Conservation (phyloP, 352 stramenopile species). For the Achlya hypogyna region DNA sequence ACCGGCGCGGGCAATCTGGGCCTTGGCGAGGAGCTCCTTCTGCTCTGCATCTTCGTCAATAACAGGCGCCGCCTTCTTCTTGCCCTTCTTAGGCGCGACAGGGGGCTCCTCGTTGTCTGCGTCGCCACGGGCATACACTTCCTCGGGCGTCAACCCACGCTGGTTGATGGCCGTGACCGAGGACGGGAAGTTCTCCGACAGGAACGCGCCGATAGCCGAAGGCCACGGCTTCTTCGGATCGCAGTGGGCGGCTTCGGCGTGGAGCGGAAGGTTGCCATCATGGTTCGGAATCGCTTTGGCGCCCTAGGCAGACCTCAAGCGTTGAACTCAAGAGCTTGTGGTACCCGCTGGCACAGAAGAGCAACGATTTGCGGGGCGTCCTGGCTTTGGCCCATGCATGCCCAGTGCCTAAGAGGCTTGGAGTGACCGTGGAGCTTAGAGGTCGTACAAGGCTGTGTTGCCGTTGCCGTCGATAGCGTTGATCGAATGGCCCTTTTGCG, state of each 20-base stretch:
- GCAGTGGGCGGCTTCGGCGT: slow-evolving; percentile 71
- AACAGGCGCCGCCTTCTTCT: slow-evolving; percentile 23
- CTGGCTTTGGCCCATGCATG: slow-evolving; percentile 44
- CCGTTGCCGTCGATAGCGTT: slow-evolving; percentile 56
- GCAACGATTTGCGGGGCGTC: slow-evolving; percentile 30
- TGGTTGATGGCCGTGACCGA: slow-evolving; percentile 44
- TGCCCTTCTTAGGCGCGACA: slow-evolving; percentile 21
- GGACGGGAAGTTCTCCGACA: slow-evolving; percentile 46
- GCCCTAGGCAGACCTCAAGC: slow-evolving; percentile 24
- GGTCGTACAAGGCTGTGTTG: slow-evolving; percentile 50
- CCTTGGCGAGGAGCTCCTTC: slow-evolving; percentile 36
- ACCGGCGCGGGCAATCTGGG: slow-evolving; percentile 46
- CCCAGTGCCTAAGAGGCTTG: slow-evolving; percentile 49
- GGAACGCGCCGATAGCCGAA: slow-evolving; percentile 31
- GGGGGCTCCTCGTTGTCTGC: slow-evolving; percentile 49
- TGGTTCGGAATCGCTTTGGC: slow-evolving; percentile 50
- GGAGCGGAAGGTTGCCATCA: slow-evolving; percentile 49
- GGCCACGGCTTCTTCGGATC: slow-evolving; percentile 46
- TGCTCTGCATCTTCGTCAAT: slow-evolving; percentile 21
- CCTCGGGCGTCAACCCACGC: slow-evolving; percentile 44
- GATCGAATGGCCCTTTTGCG: slow-evolving; percentile 46
- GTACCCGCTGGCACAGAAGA: neutral
- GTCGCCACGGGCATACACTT: slow-evolving; percentile 37
- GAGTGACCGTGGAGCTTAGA: neutral
- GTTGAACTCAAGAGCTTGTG: neutral